Percentiles rank a stretch among this genome's conserved stretches.
Evolutionary conservation across 2,329 filamentous ascomycete genomes (phyloP).

Genomic region (Gnomoniopsis sp.): DNA sequence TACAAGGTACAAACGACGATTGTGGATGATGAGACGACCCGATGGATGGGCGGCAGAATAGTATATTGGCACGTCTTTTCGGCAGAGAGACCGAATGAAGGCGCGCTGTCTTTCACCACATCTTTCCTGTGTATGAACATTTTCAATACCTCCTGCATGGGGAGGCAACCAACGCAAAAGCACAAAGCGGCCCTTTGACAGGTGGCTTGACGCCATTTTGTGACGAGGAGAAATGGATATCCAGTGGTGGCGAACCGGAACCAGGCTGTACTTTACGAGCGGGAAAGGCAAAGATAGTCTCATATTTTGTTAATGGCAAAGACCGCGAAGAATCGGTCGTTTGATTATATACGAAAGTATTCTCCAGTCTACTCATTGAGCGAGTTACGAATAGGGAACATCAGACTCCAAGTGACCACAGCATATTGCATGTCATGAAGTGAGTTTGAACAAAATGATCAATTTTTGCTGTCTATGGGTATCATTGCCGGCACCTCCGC

Average conservation of each 20-base stretch:
- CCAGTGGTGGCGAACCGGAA: constrained; percentile 1
- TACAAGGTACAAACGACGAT: not conserved
- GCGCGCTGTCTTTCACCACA: not conserved
- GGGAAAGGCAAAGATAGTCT: not conserved
- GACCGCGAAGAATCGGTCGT: too few relatives aligned
- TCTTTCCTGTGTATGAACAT: not conserved
- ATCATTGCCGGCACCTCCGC: too few relatives aligned
- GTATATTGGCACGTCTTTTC: too few relatives aligned
- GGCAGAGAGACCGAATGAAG: not conserved
- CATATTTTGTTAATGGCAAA: too few relatives aligned
- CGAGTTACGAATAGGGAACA: too few relatives aligned
- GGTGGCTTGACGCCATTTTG: not conserved
- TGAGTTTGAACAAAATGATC: too few relatives aligned
- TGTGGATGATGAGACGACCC: not conserved
- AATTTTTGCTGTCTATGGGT: too few relatives aligned
- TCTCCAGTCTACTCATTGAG: too few relatives aligned
- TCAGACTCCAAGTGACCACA: too few relatives aligned
- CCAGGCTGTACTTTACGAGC: constrained; percentile 1
- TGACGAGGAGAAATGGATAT: not conserved
- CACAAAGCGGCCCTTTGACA: not conserved
- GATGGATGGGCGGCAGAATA: not conserved
- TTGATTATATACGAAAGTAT: too few relatives aligned
- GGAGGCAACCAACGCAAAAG: not conserved
- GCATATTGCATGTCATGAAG: too few relatives aligned
- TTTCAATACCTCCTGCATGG: constrained; percentile 15